Evolutionary conservation across 1,284 basidiomycete species (phyloP), one percentile per base, ranked within the genome.

Genomic region (Exobasidium rhododendri): DNA sequence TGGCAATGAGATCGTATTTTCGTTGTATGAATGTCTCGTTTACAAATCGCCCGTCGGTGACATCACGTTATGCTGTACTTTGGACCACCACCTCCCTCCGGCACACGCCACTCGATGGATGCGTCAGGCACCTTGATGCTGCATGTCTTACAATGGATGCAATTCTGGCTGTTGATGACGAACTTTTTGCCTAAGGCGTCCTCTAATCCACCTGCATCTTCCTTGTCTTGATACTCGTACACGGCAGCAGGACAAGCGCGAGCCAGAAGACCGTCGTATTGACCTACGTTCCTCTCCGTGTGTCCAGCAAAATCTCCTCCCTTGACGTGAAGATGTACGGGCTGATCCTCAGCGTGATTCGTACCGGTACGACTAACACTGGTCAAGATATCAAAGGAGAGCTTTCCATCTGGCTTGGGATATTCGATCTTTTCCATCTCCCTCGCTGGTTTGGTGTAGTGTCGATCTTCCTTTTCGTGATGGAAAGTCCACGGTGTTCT

Each of bases 311-410:
- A 82, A 22, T 83, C 80, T 44, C 85, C 85, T 2, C 81, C 72
- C 59, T 83, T 82, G 65, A 83, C 74, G 7, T 79, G 85, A 49
- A 98, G 83, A 82, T 98, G 94, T 10, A 92, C 84, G 0, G 90
- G 92, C 81, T 97, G 92, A 81, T 97, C 92, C 80, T 98, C 94
- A 17, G 91, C 88, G 78, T 98, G 96, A 81, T 97, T 97, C 28
- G 96, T 98, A 1, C 91, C 91, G 2, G 94, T 97, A 55, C 97
- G 84, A 4, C 90, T 85, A 35, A 98, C 86, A 31, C 89, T 90
- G 0, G 92, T 97, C 75, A 98, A 84, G 68, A 98, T 85, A 80
- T 98, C 94, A 45, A 96, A 97, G 5, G 91, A 94, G 17, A 98
- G 83, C 40, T 93, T 91, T 7, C 94, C 87, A 78, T 97, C 88